Conservation (phyloP, 2,329 filamentous ascomycete genomes). For the Hortaea sp. region DNA sequence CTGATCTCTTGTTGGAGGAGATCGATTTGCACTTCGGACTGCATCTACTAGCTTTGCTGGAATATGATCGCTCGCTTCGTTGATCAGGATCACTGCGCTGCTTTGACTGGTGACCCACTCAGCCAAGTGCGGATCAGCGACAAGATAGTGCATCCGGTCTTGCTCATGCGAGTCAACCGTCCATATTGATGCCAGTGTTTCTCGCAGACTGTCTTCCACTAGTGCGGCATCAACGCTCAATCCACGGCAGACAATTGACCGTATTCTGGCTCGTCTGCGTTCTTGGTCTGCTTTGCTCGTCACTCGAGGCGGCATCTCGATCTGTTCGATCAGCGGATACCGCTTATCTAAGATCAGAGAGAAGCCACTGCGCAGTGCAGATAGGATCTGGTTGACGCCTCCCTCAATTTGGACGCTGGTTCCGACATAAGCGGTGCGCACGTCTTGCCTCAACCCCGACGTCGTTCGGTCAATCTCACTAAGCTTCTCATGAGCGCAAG, state of each 20-base stretch:
- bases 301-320: background rate
- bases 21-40: background rate
- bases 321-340: background rate
- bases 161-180: background rate
- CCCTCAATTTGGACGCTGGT: background rate
- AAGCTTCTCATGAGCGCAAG: background rate
- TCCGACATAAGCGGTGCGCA: background rate
- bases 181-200: background rate
- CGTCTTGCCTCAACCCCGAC: background rate
- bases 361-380: background rate
- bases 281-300: background rate
- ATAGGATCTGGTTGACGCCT: background rate
- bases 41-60: background rate
- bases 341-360: background rate
- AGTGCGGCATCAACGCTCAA: background rate
- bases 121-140: background rate
- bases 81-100: background rate
- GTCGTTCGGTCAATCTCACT: background rate
- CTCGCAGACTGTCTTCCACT: background rate
- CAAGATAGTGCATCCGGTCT: background rate
- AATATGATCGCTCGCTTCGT: background rate
- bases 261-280: background rate
- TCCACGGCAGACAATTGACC: background rate
- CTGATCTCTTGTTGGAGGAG: no score
- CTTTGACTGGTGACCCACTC: background rate